These are phyloP conservation scores for Zea luxurians DNA, from an alignment of 176 grass and related monocot species.

Conservation along the genomic window DNA sequence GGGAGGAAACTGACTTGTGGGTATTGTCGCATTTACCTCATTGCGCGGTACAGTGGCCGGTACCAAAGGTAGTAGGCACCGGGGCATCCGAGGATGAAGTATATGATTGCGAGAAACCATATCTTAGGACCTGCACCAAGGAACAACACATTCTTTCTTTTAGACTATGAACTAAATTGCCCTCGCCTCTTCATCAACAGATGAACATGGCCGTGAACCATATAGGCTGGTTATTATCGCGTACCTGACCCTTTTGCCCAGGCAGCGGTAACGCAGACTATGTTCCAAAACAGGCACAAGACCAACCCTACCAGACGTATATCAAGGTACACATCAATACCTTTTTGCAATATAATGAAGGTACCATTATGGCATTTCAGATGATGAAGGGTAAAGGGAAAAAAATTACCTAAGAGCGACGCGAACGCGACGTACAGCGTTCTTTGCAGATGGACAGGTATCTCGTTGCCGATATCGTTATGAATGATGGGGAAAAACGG, in stretches of 20 bases:
- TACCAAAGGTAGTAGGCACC: conserved; percentile 72
- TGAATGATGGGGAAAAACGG: conserved; percentile 77
- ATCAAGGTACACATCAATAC: background rate
- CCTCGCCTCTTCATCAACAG: background rate
- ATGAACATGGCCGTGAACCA: background rate
- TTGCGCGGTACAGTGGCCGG: conserved; percentile 68
- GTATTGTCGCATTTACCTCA: conserved; percentile 45
- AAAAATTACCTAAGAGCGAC: conserved; percentile 56
- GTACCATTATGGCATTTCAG: background rate
- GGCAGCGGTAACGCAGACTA: conserved; percentile 56
- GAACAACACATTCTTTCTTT: background rate
- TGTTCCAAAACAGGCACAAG: conserved; percentile 67
- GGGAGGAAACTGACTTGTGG: background rate
- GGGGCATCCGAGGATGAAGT: conserved; percentile 72
- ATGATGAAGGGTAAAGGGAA: background rate
- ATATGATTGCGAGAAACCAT: conserved; percentile 75
- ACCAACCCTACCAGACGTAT: conserved; percentile 45
- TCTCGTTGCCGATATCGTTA: conserved; percentile 73
- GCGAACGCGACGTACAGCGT: conserved; percentile 63
- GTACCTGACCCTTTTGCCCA: conserved; percentile 66
- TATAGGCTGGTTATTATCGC: background rate
- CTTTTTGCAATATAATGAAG: background rate
- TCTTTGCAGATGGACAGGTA: conserved; percentile 68
- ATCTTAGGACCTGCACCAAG: conserved; percentile 66
- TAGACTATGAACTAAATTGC: background rate